Base-by-base conservation (phyloP, 2,329 filamentous ascomycete genomes). In the Annulohypoxylon truncatum region DNA sequence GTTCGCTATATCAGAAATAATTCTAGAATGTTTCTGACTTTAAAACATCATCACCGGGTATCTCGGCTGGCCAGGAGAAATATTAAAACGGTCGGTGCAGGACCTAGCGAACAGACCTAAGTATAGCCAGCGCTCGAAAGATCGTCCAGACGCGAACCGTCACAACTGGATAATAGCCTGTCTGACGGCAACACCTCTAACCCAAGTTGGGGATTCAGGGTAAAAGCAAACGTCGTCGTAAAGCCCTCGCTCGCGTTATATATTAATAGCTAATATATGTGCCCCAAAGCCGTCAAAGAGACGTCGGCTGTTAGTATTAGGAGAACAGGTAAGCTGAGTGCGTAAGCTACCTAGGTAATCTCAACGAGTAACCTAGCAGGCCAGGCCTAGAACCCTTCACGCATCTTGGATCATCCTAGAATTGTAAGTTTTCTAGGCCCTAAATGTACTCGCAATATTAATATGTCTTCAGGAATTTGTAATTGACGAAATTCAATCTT, bases 151-250 rank as follows among this genome's bases (percentile, higher is more conserved):
- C 61, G 54, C 58, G 42, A 69, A 54, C 55, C 50, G 57, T 63
- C 46, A 55, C 64, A 61, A 65, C 46, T 53, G 58, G 61, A 70
- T 67, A 66, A 68, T 66, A 68, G 64, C 67, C 67, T 69, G 58
- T 65, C 64, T 52, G 51, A 62, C 53, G 40, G 61, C 57, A 64
- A 29, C 42, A 58, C 58, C 48, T 42, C 60, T 66, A 69, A 61
- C 56, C 53, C 62, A 46, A 56, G 51, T 59, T 62, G 44, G 67
- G 53, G 57, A 58, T 57, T 35, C 61, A 64, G 67, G 67, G 67
- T 69, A 69, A 69, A 69, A 69, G 64, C 64, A 46, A 51, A 52
- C 40, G 24, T 40, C 47, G 29, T 44, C 42, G 63, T 38, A 66
- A 58, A 61, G 24, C 26, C 51, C 51, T 63, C 47, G 51, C 50